A percentile compares a stretch with the other conserved stretches of the same genome.
These are phyloP conservation scores for Talaromyces sp. DNA, from an alignment of 2,329 filamentous ascomycete species.

Conservation along the genomic window DNA sequence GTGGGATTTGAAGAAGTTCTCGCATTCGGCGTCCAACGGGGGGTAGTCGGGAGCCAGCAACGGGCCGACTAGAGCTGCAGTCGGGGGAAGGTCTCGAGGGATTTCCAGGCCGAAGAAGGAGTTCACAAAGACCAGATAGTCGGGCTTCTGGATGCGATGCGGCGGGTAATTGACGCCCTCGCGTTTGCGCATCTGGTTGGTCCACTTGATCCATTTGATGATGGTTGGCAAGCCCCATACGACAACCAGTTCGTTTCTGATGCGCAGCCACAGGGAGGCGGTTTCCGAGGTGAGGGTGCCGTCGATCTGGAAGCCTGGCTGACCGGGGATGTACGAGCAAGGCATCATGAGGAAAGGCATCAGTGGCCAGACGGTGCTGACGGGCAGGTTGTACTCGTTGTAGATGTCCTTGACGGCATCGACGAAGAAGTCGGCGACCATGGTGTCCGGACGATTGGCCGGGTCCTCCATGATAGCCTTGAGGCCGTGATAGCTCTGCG, in stretches of 20 bases:
- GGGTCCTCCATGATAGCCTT: conserved; percentile 18
- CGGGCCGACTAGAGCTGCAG: conserved; percentile 37
- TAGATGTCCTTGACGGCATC: conserved; percentile 41
- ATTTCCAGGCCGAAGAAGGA: conserved; percentile 43
- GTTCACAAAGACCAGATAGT: conserved; percentile 42
- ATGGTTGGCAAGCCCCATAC: conserved; percentile 27
- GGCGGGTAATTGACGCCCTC: conserved; percentile 30
- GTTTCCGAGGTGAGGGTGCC: conserved; percentile 37
- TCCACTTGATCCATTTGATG: conserved; percentile 26
- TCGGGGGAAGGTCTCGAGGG: conserved; percentile 40
- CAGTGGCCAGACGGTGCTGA: conserved; percentile 39
- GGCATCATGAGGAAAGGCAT: conserved; percentile 38
- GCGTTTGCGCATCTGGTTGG: conserved; percentile 28
- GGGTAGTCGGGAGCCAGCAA: conserved; percentile 34
- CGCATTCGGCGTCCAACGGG: conserved; percentile 21
- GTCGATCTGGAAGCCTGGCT: conserved; percentile 38
- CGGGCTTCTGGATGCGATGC: conserved; percentile 30
- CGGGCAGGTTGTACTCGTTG: conserved; percentile 32
- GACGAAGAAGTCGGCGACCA: conserved; percentile 43
- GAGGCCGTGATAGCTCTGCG: conserved; percentile 22
- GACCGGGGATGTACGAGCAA: conserved; percentile 38
- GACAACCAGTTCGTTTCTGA: conserved; percentile 33
- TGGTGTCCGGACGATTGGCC: conserved; percentile 32
- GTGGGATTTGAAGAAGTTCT: conserved; percentile 29
- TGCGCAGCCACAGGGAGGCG: conserved; percentile 33